Percentiles rank a stretch among this genome's conserved stretches.
These are phyloP conservation scores for Fusarium torulosum DNA, from an alignment of 2,329 filamentous ascomycete genomes.

Conservation along the genomic window DNA sequence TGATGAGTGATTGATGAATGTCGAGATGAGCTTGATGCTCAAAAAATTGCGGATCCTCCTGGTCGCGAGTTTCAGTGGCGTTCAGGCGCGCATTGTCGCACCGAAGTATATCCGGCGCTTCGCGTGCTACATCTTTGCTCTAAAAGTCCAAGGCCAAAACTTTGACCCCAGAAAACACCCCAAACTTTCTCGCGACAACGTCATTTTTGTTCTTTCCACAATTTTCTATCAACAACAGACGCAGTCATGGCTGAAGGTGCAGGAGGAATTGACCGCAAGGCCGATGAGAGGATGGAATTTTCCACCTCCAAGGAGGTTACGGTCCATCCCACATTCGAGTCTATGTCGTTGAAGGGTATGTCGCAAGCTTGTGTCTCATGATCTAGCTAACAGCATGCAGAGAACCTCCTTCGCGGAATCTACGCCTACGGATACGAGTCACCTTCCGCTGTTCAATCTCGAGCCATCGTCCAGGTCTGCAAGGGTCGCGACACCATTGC, in stretches of 20 bases:
- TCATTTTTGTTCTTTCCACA: slow-evolving; percentile 6
- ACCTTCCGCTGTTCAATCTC: slow-evolving; percentile 95
- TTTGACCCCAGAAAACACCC: slow-evolving; percentile 38
- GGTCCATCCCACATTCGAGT: slow-evolving; percentile 92
- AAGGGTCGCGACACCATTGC: slow-evolving; percentile 99
- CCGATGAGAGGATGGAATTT: slow-evolving; percentile 98
- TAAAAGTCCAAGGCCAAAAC: slow-evolving; percentile 46
- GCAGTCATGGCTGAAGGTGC: slow-evolving; percentile 85
- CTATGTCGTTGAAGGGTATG: slow-evolving; percentile 91
- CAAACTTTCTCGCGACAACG: slow-evolving; percentile 32
- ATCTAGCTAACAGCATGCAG: slow-evolving; percentile 56
- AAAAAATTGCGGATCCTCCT: slow-evolving; percentile 47
- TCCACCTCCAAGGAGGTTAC: slow-evolving; percentile 98
- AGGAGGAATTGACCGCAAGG: slow-evolving; percentile 84
- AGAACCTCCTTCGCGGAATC: slow-evolving; percentile 95
- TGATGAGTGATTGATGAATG: slow-evolving; percentile 17
- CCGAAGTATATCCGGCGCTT: slow-evolving; percentile 52
- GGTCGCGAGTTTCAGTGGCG: slow-evolving; percentile 48
- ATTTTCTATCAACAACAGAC: slow-evolving; percentile 11
- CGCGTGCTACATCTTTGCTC: slow-evolving; percentile 25
- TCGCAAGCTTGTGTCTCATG: background rate
- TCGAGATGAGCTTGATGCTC: slow-evolving; percentile 33
- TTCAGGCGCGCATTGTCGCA: slow-evolving; percentile 28
- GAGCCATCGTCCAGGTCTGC: slow-evolving; percentile 98
- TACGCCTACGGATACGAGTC: slow-evolving; percentile 99